phyloP scores from a whole-genome alignment of 352 stramenopile genomes.

The Thraustochytrium sp. region DNA sequence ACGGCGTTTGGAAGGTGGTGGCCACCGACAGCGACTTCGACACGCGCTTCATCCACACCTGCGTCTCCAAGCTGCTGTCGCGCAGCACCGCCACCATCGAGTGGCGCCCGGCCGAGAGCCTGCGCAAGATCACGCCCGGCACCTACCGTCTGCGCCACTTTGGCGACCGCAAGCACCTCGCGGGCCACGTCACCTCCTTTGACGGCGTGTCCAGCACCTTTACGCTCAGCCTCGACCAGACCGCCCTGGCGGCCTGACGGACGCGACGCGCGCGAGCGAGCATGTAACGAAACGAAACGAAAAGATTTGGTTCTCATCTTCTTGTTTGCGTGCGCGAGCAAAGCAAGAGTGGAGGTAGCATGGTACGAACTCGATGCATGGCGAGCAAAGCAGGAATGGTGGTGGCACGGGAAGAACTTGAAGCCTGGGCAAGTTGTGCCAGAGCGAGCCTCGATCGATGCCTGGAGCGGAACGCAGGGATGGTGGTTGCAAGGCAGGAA shows the following conservation, averaged over 20 bases:
- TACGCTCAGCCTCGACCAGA: not conserved
- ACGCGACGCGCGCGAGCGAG: not conserved
- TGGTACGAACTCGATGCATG: too few relatives aligned
- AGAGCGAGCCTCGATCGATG: too few relatives aligned
- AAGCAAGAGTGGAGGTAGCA: too few relatives aligned
- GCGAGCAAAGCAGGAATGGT: too few relatives aligned
- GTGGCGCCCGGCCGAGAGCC: not conserved
- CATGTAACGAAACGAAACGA: too few relatives aligned
- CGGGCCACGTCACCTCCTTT: not conserved
- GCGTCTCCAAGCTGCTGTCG: not conserved
- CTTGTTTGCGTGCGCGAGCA: too few relatives aligned
- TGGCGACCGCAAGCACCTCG: constrained; percentile 12
- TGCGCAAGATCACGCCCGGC: not conserved
- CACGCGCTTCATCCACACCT: constrained; percentile 14
- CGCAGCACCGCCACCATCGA: not conserved
- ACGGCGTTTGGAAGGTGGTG: not conserved
- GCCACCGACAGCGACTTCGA: constrained; percentile 30
- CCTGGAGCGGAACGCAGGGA: too few relatives aligned
- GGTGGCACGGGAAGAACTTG: too few relatives aligned
- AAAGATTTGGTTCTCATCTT: too few relatives aligned
- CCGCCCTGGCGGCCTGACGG: too few relatives aligned
- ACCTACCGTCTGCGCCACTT: not conserved
- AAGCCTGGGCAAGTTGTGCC: too few relatives aligned
- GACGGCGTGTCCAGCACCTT: not conserved
- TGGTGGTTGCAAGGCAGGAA: too few relatives aligned